Conservation (phyloP, 1,284 basidiomycete genomes). For the Tylopilus sp. region DNA sequence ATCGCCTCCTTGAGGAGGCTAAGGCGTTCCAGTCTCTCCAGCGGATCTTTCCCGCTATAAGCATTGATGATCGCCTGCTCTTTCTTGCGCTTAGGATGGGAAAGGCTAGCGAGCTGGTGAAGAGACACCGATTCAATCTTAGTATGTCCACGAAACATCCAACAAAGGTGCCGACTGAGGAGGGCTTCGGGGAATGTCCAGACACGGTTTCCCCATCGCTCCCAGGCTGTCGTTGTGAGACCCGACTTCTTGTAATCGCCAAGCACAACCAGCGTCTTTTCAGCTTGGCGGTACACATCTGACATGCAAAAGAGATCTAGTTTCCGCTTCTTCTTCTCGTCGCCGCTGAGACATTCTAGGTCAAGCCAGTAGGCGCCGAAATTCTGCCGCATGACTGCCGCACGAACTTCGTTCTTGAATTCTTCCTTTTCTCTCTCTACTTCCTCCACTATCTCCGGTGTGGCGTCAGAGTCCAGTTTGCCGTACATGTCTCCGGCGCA, state of each 20-base stretch:
- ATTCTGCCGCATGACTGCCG: not conserved
- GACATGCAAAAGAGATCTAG: conserved; percentile 29
- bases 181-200: conserved; percentile 23
- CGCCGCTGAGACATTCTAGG: conserved; percentile 27
- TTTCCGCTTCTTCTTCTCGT: conserved; percentile 24
- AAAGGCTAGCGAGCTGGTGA: conserved; percentile 23
- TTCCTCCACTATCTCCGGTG: too few species aligned
- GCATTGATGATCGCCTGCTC: conserved; percentile 6
- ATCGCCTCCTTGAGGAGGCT: conserved; percentile 28
- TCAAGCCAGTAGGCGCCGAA: conserved; percentile 31
- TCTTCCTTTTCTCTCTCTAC: conserved; percentile 4
- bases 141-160: conserved; percentile 15
- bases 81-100: conserved; percentile 12
- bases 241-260: not conserved
- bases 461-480: too few species aligned
- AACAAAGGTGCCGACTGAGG: conserved; percentile 22
- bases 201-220: conserved; percentile 23
- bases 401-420: conserved; percentile 24
- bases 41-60: not conserved
- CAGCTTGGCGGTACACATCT: conserved; percentile 27
- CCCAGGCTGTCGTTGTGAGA: conserved; percentile 11
- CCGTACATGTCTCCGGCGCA: conserved; percentile 19
- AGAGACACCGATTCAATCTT: conserved; percentile 3
- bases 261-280: conserved; percentile 25
- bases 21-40: conserved; percentile 28